phyloP scores from a whole-genome alignment of 2,329 filamentous ascomycete species.

The Beauveria varroae region DNA sequence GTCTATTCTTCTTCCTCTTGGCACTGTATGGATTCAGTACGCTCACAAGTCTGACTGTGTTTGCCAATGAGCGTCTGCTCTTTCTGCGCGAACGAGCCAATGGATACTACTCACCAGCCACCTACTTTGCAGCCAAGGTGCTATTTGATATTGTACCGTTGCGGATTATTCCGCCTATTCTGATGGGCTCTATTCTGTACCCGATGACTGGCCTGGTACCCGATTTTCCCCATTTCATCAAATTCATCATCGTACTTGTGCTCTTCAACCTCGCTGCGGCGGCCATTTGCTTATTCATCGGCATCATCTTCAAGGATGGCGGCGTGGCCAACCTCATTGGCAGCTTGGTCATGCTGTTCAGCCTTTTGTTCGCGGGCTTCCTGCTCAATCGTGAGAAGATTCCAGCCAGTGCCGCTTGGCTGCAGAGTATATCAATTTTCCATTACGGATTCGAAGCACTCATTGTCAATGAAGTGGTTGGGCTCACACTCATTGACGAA shows the following conservation, averaged over 20 bases:
- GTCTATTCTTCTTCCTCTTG: conserved; percentile 94
- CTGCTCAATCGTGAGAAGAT: conserved; percentile 93
- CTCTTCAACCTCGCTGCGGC: conserved; percentile 94
- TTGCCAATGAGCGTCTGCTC: conserved; percentile 80
- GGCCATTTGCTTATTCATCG: conserved; percentile 90
- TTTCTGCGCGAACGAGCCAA: conserved; percentile 94
- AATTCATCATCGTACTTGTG: conserved; percentile 85
- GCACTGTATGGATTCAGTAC: conserved; percentile 96
- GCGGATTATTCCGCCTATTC: conserved; percentile 86
- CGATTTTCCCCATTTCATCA: conserved; percentile 75
- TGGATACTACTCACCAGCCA: conserved; percentile 88
- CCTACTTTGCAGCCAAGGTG: conserved; percentile 94
- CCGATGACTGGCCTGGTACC: conserved; percentile 93
- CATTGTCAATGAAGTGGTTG: conserved; percentile 93
- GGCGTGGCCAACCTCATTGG: conserved; percentile 91
- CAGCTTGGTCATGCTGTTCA: conserved; percentile 95
- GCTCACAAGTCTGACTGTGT: conserved; percentile 86
- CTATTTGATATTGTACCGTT: conserved; percentile 95
- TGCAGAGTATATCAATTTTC: conserved; percentile 93
- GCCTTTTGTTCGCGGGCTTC: conserved; percentile 85
- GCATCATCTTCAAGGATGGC: conserved; percentile 85
- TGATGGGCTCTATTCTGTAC: conserved; percentile 94
- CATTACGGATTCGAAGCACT: conserved; percentile 95
- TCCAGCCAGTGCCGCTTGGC: conserved; percentile 75
- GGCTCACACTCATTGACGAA: conserved; percentile 81